phyloP scores from a whole-genome alignment of 257 asterid genomes.

The Lithospermum erythrorhizon region DNA sequence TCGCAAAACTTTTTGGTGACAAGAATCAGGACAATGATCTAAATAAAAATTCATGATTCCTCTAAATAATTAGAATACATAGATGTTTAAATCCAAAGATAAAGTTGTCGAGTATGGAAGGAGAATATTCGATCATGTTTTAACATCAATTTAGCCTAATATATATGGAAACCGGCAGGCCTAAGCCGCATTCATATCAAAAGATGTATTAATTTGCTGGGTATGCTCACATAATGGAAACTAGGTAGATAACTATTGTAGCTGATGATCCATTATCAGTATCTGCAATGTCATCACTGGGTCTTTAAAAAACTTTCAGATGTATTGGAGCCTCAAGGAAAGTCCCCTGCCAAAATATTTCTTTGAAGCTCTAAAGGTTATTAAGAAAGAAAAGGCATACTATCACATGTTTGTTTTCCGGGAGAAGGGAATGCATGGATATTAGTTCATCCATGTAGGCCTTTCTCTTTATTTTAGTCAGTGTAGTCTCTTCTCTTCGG shows the following conservation, averaged over 20 bases:
- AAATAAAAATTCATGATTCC: conserved; percentile 74
- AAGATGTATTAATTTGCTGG: conserved; percentile 49
- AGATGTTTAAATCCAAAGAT: conserved; percentile 61
- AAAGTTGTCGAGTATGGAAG: conserved; percentile 78
- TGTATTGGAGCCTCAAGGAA: conserved; percentile 80
- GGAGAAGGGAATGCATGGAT: not conserved
- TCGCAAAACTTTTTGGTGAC: conserved; percentile 91
- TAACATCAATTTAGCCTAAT: conserved; percentile 91
- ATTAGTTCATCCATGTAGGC: conserved; percentile 1
- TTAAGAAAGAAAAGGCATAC: conserved; percentile 42
- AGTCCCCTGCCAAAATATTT: conserved; percentile 68
- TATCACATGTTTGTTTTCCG: not conserved
- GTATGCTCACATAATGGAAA: conserved; percentile 56
- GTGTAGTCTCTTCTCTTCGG: conserved; percentile 1
- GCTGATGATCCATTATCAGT: conserved; percentile 37
- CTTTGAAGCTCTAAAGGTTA: conserved; percentile 70
- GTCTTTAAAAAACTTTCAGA: conserved; percentile 88
- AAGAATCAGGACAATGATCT: conserved; percentile 84
- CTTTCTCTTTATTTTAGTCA: conserved; percentile 2
- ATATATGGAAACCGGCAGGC: conserved; percentile 88
- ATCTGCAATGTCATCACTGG: conserved; percentile 79
- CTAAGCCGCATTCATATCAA: conserved; percentile 68
- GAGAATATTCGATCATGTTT: conserved; percentile 90
- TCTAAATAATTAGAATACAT: conserved; percentile 47
- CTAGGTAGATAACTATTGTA: conserved; percentile 31